Conservation (phyloP, 2,329 filamentous ascomycete genomes). For the Fusarium coicis region DNA sequence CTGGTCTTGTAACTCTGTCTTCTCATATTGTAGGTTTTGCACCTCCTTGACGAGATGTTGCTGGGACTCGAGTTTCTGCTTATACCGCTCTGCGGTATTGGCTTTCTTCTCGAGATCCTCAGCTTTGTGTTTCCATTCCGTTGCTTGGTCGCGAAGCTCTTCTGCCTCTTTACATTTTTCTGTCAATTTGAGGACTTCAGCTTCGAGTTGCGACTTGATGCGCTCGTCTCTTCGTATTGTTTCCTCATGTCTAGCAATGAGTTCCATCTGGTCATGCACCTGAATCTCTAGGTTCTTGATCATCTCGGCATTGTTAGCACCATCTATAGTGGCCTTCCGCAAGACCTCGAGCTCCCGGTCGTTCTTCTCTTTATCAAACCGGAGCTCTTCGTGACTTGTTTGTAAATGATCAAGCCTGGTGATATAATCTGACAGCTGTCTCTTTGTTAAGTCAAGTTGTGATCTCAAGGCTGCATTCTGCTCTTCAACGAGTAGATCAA, state of each 20-base stretch:
- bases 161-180: slow-evolving; percentile 60
- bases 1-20: slow-evolving; percentile 63
- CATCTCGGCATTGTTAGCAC: slow-evolving; percentile 62
- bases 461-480: slow-evolving; percentile 62
- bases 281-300: slow-evolving; percentile 66
- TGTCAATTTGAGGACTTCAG: slow-evolving; percentile 61
- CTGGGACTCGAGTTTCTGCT: slow-evolving; percentile 70
- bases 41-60: slow-evolving; percentile 67
- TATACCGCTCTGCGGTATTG: slow-evolving; percentile 70
- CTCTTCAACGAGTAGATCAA: slow-evolving; percentile 67
- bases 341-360: slow-evolving; percentile 64
- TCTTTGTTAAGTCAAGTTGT: slow-evolving; percentile 64
- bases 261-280: slow-evolving; percentile 73
- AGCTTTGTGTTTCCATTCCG: slow-evolving; percentile 68
- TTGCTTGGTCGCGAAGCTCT: slow-evolving; percentile 67
- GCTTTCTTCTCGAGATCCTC: slow-evolving; percentile 70
- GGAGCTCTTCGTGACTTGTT: slow-evolving; percentile 72
- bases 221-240: slow-evolving; percentile 50
- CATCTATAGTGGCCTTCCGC: slow-evolving; percentile 61
- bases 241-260: slow-evolving; percentile 75
- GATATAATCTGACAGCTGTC: slow-evolving; percentile 68
- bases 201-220: slow-evolving; percentile 64
- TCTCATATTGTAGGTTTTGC: slow-evolving; percentile 64
- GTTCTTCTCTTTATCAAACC: slow-evolving; percentile 69
- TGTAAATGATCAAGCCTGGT: slow-evolving; percentile 69